These are phyloP conservation scores for Zostera marina DNA, from an alignment of 116 monocot species.

Conservation along the genomic window DNA sequence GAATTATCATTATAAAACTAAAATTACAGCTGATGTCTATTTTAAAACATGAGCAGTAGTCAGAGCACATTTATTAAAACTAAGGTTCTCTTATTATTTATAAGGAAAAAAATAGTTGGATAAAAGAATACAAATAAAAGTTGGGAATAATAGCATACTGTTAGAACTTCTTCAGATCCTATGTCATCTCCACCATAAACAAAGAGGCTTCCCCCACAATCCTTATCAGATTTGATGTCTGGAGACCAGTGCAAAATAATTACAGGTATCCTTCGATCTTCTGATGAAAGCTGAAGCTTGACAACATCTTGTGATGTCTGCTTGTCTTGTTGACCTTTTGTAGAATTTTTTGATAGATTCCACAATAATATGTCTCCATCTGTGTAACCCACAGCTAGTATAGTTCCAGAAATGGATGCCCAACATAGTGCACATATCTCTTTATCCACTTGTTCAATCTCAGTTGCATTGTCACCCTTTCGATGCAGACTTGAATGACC, in stretches of 20 bases:
- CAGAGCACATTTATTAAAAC: neutral
- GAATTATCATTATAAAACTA: too few species aligned
- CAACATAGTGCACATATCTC: conserved; percentile 93
- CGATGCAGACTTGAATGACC: conserved; percentile 46
- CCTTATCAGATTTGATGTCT: conserved; percentile 30
- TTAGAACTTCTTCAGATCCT: conserved; percentile 96
- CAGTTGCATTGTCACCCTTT: conserved; percentile 21
- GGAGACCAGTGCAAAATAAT: conserved; percentile 88
- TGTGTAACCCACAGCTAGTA: conserved; percentile 79
- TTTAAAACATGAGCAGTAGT: neutral
- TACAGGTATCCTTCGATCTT: conserved; percentile 69
- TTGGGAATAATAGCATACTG: conserved; percentile 31
- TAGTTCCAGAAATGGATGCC: conserved; percentile 44
- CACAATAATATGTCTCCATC: conserved; percentile 92
- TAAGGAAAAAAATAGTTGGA: neutral
- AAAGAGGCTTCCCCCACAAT: conserved; percentile 62
- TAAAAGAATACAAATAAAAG: neutral
- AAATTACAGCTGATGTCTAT: too few species aligned
- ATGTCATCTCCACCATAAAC: conserved; percentile 96
- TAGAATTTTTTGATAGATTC: conserved; percentile 35
- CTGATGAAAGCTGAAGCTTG: conserved; percentile 82
- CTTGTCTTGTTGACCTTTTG: conserved; percentile 27
- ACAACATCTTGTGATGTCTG: conserved; percentile 43
- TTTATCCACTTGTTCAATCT: conserved; percentile 38
- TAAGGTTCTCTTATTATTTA: neutral